Conservation (phyloP, 1,284 basidiomycete species). For the Tausonia pullulans region DNA sequence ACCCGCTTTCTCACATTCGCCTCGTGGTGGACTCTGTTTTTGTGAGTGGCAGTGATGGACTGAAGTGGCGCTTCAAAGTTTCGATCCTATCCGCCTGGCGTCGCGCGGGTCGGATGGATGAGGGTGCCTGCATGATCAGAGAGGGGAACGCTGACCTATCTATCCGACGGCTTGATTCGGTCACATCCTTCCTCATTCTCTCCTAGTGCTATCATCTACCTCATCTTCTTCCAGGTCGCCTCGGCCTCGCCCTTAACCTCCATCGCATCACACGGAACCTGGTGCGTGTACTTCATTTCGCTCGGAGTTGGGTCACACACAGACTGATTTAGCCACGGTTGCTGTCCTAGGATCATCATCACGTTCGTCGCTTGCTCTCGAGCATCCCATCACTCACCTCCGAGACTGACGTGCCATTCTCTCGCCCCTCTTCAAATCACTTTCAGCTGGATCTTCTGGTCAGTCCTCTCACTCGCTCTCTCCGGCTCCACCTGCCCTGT, state of each 20-base stretch:
- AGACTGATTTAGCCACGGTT: neutral
- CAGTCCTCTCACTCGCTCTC: constrained; percentile 11
- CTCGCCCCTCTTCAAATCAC: neutral
- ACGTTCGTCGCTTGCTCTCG: too few species aligned
- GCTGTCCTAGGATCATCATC: neutral
- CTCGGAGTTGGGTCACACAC: too few species aligned
- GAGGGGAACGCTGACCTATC: too few species aligned
- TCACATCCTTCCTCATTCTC: too few species aligned
- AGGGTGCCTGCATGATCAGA: too few species aligned
- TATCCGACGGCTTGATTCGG: too few species aligned
- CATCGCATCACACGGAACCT: constrained; percentile 32
- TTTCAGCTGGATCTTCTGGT: constrained; percentile 35
- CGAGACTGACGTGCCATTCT: too few species aligned
- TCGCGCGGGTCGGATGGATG: too few species aligned
- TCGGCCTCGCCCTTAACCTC: constrained; percentile 26
- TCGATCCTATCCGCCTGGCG: too few species aligned
- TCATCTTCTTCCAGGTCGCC: constrained; percentile 29
- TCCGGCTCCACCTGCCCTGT: neutral
- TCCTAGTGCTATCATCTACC: constrained; percentile 27
- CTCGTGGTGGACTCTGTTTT: constrained; percentile 36
- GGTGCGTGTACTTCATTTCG: constrained; percentile 24
- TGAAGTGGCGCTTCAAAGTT: too few species aligned
- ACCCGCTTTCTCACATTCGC: constrained; percentile 32
- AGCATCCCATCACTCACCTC: too few species aligned
- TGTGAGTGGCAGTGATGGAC: constrained; percentile 10